These are phyloP conservation scores for Guyanaporus albipodus DNA, from an alignment of 768 basidiomycete genomes.

Conservation along the genomic window DNA sequence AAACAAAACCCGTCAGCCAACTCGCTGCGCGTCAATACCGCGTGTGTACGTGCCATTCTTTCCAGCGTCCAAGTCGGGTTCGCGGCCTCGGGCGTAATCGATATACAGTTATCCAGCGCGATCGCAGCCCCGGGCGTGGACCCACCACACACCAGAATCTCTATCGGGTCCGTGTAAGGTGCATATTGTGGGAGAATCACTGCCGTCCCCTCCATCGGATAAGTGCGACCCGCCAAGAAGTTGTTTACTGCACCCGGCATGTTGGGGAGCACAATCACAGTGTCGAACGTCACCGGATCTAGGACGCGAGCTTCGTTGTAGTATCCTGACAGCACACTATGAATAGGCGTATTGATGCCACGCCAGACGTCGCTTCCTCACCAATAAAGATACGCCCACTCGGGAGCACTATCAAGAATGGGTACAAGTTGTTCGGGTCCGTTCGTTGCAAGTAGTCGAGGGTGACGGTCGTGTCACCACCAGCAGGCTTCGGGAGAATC, in stretches of 20 bases:
- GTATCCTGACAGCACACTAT: constrained; percentile 45
- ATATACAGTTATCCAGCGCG: constrained; percentile 67
- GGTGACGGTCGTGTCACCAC: constrained; percentile 58
- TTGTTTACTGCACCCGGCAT: constrained; percentile 72
- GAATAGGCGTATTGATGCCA: background rate
- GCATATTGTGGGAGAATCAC: constrained; percentile 66
- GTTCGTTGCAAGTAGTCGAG: constrained; percentile 68
- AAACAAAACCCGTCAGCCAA: background rate
- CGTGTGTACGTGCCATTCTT: constrained; percentile 58
- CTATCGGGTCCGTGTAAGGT: constrained; percentile 69
- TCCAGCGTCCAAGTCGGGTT: constrained; percentile 69
- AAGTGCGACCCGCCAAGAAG: constrained; percentile 67
- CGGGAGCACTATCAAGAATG: constrained; percentile 69
- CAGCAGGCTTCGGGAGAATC: constrained; percentile 60
- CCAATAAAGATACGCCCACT: constrained; percentile 68
- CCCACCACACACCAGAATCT: constrained; percentile 74
- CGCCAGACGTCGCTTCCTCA: constrained; percentile 33
- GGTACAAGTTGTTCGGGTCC: constrained; percentile 79
- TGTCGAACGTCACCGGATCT: constrained; percentile 63
- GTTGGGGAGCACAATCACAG: constrained; percentile 58
- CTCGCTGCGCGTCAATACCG: constrained; percentile 3
- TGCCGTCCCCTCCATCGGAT: constrained; percentile 71
- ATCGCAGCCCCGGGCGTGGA: constrained; percentile 49
- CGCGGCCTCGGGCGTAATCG: constrained; percentile 58
- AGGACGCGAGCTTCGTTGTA: constrained; percentile 80